Percentiles rank a stretch among this genome's conserved stretches.
phyloP scores from a whole-genome alignment of 768 basidiomycete species.

The Tricholomella constricta region DNA sequence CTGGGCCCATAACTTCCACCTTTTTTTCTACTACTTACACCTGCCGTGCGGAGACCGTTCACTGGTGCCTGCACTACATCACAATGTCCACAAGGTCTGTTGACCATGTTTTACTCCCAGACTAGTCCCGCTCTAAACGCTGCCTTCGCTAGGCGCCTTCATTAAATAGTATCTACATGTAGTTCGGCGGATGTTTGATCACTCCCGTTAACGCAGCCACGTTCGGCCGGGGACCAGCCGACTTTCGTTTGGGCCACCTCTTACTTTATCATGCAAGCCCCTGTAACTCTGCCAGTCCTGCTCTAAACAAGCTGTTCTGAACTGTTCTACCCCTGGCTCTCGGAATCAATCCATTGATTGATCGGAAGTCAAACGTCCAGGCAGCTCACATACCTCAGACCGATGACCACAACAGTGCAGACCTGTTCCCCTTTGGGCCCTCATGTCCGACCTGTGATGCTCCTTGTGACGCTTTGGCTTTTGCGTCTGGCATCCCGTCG shows the following conservation, averaged over 20 bases:
- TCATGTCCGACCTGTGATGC: background rate
- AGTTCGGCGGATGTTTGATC: background rate
- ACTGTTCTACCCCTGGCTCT: background rate
- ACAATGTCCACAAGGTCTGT: no score
- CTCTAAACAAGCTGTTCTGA: background rate
- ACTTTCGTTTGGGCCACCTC: background rate
- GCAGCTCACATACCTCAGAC: background rate
- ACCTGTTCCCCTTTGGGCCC: background rate
- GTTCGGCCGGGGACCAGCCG: background rate
- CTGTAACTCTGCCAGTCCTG: background rate
- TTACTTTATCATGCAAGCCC: background rate
- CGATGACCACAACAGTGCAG: background rate
- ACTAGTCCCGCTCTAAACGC: background rate
- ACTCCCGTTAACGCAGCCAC: background rate
- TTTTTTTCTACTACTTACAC: no score
- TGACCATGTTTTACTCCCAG: no score
- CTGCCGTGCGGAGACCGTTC: no score
- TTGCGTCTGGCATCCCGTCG: background rate
- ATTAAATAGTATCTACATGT: no score
- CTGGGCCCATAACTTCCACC: background rate
- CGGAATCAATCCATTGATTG: background rate
- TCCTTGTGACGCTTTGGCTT: background rate
- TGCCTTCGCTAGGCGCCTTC: background rate
- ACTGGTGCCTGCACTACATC: no score
- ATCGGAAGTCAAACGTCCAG: background rate